Conservation (phyloP, 169 alveolate genomes). For the Eimeria nieschulzi region DNA sequence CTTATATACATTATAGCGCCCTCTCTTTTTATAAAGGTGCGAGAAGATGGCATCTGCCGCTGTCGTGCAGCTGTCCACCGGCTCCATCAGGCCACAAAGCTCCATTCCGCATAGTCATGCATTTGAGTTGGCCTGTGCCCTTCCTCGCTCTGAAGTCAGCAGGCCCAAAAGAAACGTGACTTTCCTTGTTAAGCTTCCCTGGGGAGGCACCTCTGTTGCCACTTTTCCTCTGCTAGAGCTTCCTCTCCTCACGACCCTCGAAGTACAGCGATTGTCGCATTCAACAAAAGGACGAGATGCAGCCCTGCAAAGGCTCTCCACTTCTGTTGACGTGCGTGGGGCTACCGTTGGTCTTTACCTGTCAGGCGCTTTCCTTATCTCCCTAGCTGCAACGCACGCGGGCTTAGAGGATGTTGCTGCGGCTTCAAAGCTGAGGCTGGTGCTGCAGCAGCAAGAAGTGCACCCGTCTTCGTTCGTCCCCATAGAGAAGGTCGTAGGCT, state of each 20-base stretch:
- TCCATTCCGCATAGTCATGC: neutral
- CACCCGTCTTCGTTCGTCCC: constrained; percentile 19
- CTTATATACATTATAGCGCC: neutral
- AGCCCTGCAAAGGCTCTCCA: constrained; percentile 17
- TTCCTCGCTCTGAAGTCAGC: neutral
- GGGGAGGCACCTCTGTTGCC: constrained; percentile 43
- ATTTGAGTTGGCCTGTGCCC: neutral
- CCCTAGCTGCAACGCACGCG: constrained; percentile 62
- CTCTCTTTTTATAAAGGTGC: neutral
- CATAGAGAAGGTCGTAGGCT: constrained; percentile 24
- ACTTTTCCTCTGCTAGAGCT: constrained; percentile 36
- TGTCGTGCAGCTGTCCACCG: constrained; percentile 5
- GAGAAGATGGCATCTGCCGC: constrained; percentile 2
- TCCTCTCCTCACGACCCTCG: constrained; percentile 43
- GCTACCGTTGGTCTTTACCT: constrained; percentile 21
- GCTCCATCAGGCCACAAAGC: neutral
- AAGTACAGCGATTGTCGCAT: neutral
- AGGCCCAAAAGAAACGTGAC: neutral
- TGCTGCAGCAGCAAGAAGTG: constrained; percentile 53
- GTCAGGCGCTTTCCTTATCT: constrained; percentile 37
- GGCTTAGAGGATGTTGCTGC: constrained; percentile 18
- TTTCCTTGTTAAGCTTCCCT: constrained; percentile 15
- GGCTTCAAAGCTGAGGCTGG: constrained; percentile 56
- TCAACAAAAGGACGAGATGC: neutral
- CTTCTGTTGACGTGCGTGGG: neutral